These are phyloP conservation scores for Thalassiosira hispida DNA, from an alignment of 352 stramenopile species.

Conservation along the genomic window DNA sequence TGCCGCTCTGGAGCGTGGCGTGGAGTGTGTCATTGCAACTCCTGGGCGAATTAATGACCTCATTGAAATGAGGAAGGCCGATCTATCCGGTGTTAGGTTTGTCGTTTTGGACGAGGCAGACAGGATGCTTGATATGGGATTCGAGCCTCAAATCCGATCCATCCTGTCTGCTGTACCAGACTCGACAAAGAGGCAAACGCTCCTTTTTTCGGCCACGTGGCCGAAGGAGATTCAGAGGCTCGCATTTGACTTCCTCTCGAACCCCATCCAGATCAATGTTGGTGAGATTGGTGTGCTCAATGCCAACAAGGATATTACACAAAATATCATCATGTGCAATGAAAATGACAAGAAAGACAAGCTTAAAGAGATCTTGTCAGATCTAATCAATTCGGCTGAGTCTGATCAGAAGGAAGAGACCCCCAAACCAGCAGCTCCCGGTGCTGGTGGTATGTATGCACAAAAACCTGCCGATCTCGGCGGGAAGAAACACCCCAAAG, in stretches of 20 bases:
- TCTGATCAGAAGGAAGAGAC: conserved; percentile 36
- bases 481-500: conserved; percentile 80
- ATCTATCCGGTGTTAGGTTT: conserved; percentile 89
- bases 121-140: conserved; percentile 89
- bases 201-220: conserved; percentile 86
- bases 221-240: conserved; percentile 83
- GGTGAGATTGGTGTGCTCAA: conserved; percentile 87
- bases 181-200: conserved; percentile 69
- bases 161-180: conserved; percentile 78
- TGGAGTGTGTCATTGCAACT: conserved; percentile 94
- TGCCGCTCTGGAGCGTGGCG: conserved; percentile 88
- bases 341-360: conserved; percentile 94
- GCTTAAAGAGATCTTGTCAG: conserved; percentile 83
- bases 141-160: conserved; percentile 92
- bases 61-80: conserved; percentile 90
- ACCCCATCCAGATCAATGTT: conserved; percentile 86
- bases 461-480: conserved; percentile 48
- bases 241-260: conserved; percentile 82
- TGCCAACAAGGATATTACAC: conserved; percentile 99
- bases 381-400: conserved; percentile 53
- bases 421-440: conserved; percentile 1
- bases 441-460: conserved; percentile 5
- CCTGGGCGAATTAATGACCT: conserved; percentile 94
- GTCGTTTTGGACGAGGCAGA: conserved; percentile 94
- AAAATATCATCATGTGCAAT: conserved; percentile 95